phyloP scores from a whole-genome alignment of 2,329 filamentous ascomycete genomes.

The Penicillium sp. region DNA sequence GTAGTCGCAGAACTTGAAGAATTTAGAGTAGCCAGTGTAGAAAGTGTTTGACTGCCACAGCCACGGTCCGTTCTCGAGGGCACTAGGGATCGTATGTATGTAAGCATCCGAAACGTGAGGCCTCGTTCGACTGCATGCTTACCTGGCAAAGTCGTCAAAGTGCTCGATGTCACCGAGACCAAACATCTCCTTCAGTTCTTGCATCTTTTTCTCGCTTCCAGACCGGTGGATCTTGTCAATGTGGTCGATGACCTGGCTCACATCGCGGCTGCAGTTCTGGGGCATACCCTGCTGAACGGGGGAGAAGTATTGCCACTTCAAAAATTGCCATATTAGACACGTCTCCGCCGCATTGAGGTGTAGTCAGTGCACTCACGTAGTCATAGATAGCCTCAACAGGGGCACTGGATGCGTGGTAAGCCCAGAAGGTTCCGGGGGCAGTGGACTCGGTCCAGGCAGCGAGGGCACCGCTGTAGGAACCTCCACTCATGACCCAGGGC shows the following conservation, averaged over 20 bases:
- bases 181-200: slow-evolving; percentile 48
- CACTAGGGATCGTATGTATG: slow-evolving; percentile 24
- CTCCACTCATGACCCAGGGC: slow-evolving; percentile 54
- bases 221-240: slow-evolving; percentile 46
- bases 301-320: slow-evolving; percentile 51
- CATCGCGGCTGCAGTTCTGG: slow-evolving; percentile 52
- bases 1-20: slow-evolving; percentile 47
- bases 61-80: slow-evolving; percentile 52
- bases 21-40: slow-evolving; percentile 43
- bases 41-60: slow-evolving; percentile 53
- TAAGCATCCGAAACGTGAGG: neutral
- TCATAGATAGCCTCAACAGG: slow-evolving; percentile 52
- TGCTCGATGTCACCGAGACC: slow-evolving; percentile 47
- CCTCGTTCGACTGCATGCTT: neutral
- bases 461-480: slow-evolving; percentile 53
- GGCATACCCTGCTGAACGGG: slow-evolving; percentile 55
- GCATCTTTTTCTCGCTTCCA: slow-evolving; percentile 39
- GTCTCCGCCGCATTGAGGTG: neutral
- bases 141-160: slow-evolving; percentile 49
- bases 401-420: slow-evolving; percentile 53
- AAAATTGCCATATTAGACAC: neutral
- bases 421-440: slow-evolving; percentile 54
- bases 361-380: slow-evolving; percentile 32
- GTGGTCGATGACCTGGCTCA: slow-evolving; percentile 48
- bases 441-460: slow-evolving; percentile 51